Base-by-base conservation (phyloP, 345 rosid species). In the Gossypium australe region DNA sequence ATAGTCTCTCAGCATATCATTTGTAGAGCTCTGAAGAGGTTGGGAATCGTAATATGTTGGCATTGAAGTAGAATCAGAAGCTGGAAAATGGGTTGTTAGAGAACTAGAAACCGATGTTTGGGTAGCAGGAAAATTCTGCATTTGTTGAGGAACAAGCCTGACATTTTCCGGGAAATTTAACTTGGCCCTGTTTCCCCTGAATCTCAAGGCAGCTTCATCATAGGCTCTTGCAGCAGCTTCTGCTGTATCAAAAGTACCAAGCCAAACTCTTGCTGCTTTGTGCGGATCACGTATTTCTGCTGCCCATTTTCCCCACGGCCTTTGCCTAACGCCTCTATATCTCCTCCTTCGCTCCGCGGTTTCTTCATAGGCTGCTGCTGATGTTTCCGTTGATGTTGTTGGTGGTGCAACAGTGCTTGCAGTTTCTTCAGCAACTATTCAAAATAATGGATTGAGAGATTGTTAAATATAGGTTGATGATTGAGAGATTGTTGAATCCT, bases 291-390 rank as follows among this genome's bases (percentile, higher is more conserved):
- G 89, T 59, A 93, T 93, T 83, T 93, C 98, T 0, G 98, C 97
- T 0, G 95, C 98, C 98, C 98, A 93, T 74, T 89, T 89, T 0
- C 97, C 97, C 97, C 98, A 89, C 0, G 97, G 98, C 65, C 97
- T 85, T 79, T 91, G 95, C 78, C 98, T 75, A 51, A 91, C 93
- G 68, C 97, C 98, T 77, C 98, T 88, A 80, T 89, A 91, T 80
- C 86, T 85, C 68, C 88, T 85, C 10, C 84, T 84, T 13, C 78
- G 82, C 80, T 87, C 93, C 6, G 82, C 85, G n/a, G 73, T 45
- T 68, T 82, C 90, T 55, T 78, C 88, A 20, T 14, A 1, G 10
- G 70, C 83, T 1, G 73, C n/a, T 25, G 75, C 74, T 12, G 72
- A 2, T 5, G 73, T 5, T 18, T 70, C 77, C 11, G 66, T 6